Percentiles rank a stretch among this genome's conserved stretches.
phyloP scores from a whole-genome alignment of 805 yeast species.

The Jamesozyma spencerorum region DNA sequence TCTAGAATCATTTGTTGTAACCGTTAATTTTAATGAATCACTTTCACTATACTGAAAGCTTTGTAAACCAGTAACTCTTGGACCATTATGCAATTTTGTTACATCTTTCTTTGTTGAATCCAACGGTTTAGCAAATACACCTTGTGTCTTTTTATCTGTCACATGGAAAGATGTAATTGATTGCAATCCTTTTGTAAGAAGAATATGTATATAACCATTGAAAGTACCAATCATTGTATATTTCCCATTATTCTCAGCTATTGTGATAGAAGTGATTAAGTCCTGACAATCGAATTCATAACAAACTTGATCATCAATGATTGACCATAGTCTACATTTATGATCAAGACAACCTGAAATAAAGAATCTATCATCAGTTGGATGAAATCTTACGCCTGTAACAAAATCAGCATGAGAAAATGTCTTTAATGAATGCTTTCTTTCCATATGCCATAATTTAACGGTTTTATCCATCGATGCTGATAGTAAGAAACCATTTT shows the following conservation, averaged over 20 bases:
- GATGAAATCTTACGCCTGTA: constrained; percentile 71
- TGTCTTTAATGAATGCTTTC: constrained; percentile 50
- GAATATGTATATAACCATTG: constrained; percentile 53
- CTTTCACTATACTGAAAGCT: constrained; percentile 29
- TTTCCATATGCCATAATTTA: constrained; percentile 74
- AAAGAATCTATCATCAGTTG: constrained; percentile 79
- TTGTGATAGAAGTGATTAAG: constrained; percentile 63
- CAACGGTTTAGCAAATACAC: constrained; percentile 3
- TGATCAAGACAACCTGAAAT: constrained; percentile 75
- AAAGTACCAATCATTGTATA: constrained; percentile 66
- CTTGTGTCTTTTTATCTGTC: constrained; percentile 31
- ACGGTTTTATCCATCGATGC: constrained; percentile 83
- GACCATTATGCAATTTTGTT: constrained; percentile 25
- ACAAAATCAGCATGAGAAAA: constrained; percentile 76
- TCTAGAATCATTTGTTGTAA: constrained; percentile 77
- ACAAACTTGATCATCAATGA: constrained; percentile 59
- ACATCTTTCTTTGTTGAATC: background rate
- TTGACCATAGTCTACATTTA: constrained; percentile 71
- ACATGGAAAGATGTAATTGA: constrained; percentile 37
- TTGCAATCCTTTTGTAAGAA: constrained; percentile 56
- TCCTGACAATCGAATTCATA: constrained; percentile 53
- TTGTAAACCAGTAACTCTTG: constrained; percentile 74
- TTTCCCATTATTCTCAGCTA: constrained; percentile 56
- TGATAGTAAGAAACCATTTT: constrained; percentile 68
- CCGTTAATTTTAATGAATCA: constrained; percentile 36